phyloP scores from a whole-genome alignment of 345 rosid species.

The Ailanthus altissimus region DNA sequence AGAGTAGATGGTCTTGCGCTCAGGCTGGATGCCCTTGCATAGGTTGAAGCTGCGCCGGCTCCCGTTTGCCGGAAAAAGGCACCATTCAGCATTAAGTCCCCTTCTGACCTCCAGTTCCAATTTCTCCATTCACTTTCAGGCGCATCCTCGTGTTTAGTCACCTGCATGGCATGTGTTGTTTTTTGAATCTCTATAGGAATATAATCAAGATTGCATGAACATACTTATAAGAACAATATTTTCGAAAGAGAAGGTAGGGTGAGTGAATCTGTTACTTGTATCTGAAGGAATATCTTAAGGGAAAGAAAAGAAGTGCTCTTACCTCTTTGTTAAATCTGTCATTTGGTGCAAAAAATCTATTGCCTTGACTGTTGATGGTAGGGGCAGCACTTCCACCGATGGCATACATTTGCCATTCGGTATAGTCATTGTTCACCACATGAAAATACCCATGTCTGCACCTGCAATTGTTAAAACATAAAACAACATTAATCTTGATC shows the following conservation, averaged over 20 bases:
- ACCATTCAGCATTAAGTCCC: constrained; percentile 69
- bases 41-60: constrained; percentile 48
- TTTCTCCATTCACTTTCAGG: constrained; percentile 56
- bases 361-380: constrained; percentile 80
- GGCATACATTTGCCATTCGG: constrained; percentile 87
- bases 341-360: constrained; percentile 73
- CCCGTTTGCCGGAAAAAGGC: constrained; percentile 69
- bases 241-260: too few species aligned
- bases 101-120: constrained; percentile 85
- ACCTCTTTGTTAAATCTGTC: constrained; percentile 60
- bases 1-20: constrained; percentile 70
- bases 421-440: constrained; percentile 86
- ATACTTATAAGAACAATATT: too few species aligned
- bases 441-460: constrained; percentile 82
- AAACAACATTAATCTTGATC: too few species aligned
- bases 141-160: constrained; percentile 77
- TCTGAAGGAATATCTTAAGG: too few species aligned
- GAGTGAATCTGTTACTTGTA: too few species aligned
- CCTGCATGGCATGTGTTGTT: constrained; percentile 30
- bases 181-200: background rate
- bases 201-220: too few species aligned
- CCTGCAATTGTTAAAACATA: constrained; percentile 33
- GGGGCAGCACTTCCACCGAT: constrained; percentile 85
- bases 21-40: constrained; percentile 70
- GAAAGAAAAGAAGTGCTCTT: too few species aligned